phyloP scores from a whole-genome alignment of 2,329 filamentous ascomycete genomes.

The Fusarium citri region DNA sequence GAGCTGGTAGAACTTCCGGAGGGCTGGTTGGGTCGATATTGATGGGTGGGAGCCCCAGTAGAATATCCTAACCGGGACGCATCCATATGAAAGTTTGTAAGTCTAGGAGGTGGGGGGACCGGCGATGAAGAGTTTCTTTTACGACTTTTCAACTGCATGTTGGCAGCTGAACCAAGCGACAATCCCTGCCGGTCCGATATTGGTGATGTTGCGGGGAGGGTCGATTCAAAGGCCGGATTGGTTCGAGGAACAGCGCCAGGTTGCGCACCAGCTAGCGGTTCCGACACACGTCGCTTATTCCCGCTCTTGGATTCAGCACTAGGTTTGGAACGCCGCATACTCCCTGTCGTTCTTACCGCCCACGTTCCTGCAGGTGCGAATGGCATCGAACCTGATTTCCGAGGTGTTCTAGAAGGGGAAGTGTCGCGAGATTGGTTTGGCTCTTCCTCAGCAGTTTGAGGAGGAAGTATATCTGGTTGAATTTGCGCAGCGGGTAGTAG shows the following conservation, averaged over 20 bases:
- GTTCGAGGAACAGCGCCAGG: slow-evolving; percentile 45
- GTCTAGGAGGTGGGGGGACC: slow-evolving; percentile 63
- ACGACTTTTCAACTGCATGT: slow-evolving; percentile 46
- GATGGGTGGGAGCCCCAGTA: slow-evolving; percentile 52
- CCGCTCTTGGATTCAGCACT: slow-evolving; percentile 56
- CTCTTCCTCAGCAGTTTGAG: slow-evolving; percentile 10
- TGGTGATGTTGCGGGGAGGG: slow-evolving; percentile 41
- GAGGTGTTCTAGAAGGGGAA: slow-evolving; percentile 59
- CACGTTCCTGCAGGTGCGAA: slow-evolving; percentile 68
- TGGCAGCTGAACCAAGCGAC: slow-evolving; percentile 44
- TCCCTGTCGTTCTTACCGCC: slow-evolving; percentile 64
- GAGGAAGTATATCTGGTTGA: slow-evolving; percentile 36
- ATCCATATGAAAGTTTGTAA: slow-evolving; percentile 68
- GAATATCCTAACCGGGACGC: slow-evolving; percentile 60
- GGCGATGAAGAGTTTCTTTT: slow-evolving; percentile 66
- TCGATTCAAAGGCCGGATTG: slow-evolving; percentile 44
- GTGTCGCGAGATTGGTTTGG: slow-evolving; percentile 49
- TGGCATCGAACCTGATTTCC: slow-evolving; percentile 69
- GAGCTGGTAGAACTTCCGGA: slow-evolving; percentile 58
- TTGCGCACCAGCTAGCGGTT: slow-evolving; percentile 56
- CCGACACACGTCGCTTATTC: slow-evolving; percentile 65
- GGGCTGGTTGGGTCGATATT: slow-evolving; percentile 55
- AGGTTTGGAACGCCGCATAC: slow-evolving; percentile 67
- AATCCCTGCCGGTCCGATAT: slow-evolving; percentile 38
- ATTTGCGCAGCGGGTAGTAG: slow-evolving; percentile 42